These are phyloP conservation scores for Saccharomycopsis selenospora DNA, from an alignment of 805 yeast genomes.

Conservation along the genomic window DNA sequence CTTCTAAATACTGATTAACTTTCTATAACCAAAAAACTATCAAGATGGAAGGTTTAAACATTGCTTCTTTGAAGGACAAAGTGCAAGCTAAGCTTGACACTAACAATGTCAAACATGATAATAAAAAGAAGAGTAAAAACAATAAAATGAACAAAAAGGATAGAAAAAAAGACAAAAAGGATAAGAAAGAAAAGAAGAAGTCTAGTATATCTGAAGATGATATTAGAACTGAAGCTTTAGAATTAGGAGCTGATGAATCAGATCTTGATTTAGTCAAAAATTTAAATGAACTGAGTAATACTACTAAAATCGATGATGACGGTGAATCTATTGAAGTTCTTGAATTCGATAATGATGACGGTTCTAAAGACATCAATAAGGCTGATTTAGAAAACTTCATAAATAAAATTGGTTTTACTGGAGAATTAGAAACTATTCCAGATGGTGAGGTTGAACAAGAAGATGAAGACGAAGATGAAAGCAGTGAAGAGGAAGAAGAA, in stretches of 20 bases:
- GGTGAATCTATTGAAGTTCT: constrained; percentile 34
- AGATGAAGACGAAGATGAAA: constrained; percentile 32
- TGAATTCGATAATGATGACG: constrained; percentile 30
- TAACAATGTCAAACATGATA: constrained; percentile 21
- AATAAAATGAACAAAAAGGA: constrained; percentile 24
- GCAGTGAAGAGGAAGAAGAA: constrained; percentile 30
- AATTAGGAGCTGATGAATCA: constrained; percentile 80
- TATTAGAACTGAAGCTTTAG: constrained; percentile 66
- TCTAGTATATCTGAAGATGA: constrained; percentile 20
- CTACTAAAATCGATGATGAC: constrained; percentile 35
- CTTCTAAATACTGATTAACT: too few relatives aligned
- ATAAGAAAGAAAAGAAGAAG: constrained; percentile 22
- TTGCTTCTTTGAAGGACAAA: constrained; percentile 57
- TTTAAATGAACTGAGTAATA: constrained; percentile 35
- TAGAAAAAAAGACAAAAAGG: constrained; percentile 23
- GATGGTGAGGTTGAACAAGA: constrained; percentile 34
- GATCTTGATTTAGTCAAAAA: constrained; percentile 61
- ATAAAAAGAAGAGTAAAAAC: constrained; percentile 25
- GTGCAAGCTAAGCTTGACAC: constrained; percentile 44
- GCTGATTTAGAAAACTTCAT: constrained; percentile 55
- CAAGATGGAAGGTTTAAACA: constrained; percentile 28
- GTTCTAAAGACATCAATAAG: constrained; percentile 30
- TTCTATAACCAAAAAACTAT: not conserved
- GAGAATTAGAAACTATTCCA: constrained; percentile 30
- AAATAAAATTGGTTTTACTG: constrained; percentile 59